Conservation (phyloP, 768 basidiomycete genomes). For the Termitomyces sp. region DNA sequence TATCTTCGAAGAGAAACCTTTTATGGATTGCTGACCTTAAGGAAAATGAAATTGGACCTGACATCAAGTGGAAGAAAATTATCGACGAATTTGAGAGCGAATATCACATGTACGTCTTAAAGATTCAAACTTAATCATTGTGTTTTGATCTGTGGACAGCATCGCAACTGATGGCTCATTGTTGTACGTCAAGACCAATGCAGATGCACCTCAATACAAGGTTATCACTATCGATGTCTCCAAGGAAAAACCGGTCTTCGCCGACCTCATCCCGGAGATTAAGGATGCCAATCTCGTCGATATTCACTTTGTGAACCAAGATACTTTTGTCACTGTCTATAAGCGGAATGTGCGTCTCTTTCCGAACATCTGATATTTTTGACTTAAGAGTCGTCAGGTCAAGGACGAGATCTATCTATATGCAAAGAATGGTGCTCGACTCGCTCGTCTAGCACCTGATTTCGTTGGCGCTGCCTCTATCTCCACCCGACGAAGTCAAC, state of each 20-base stretch:
- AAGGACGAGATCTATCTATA: conserved; percentile 78
- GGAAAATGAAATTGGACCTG: conserved; percentile 49
- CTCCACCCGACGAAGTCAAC: conserved; percentile 43
- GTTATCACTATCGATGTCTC: conserved; percentile 59
- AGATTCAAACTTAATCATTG: not conserved
- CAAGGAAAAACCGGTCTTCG: conserved; percentile 37
- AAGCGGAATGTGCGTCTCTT: conserved; percentile 57
- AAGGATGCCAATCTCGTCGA: conserved; percentile 54
- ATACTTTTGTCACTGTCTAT: conserved; percentile 58
- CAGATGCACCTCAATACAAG: conserved; percentile 60
- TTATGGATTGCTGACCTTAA: conserved; percentile 69
- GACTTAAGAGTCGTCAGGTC: conserved; percentile 37
- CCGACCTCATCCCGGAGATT: conserved; percentile 67
- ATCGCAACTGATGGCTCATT: conserved; percentile 58
- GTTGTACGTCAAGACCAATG: conserved; percentile 63
- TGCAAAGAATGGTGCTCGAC: conserved; percentile 42
- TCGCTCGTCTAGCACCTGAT: conserved; percentile 54
- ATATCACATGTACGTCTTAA: conserved; percentile 50
- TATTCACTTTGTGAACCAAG: conserved; percentile 39
- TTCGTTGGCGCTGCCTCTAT: conserved; percentile 62
- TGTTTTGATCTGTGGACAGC: conserved; percentile 27
- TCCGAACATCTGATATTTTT: not conserved
- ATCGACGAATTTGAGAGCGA: conserved; percentile 63
- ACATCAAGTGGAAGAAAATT: conserved; percentile 71
- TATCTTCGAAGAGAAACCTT: conserved; percentile 52